Percentiles rank a stretch among this genome's conserved stretches.
Evolutionary conservation across 768 basidiomycete species (phyloP).

Genomic region (Rhizopogon sp.): DNA sequence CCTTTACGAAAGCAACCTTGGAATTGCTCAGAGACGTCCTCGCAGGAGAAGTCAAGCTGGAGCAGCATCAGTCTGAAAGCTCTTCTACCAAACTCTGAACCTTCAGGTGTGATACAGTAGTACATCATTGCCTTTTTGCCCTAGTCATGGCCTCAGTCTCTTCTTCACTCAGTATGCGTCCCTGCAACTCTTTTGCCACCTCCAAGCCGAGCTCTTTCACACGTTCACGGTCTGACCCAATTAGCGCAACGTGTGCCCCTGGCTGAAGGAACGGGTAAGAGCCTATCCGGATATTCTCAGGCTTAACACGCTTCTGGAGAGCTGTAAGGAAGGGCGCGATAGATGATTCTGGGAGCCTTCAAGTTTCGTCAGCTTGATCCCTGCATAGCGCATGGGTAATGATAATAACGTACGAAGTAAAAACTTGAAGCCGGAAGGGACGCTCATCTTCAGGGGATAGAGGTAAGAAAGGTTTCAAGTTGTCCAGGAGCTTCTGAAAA

Average conservation of each 20-base stretch:
- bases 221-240: constrained; percentile 41
- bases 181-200: constrained; percentile 54
- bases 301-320: constrained; percentile 66
- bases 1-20: constrained; percentile 13
- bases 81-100: background rate
- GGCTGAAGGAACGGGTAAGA: constrained; percentile 60
- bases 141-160: constrained; percentile 51
- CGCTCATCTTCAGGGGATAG: constrained; percentile 71
- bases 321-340: constrained; percentile 82
- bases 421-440: constrained; percentile 77
- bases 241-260: constrained; percentile 64
- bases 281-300: constrained; percentile 80
- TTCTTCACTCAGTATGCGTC: constrained; percentile 60
- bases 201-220: constrained; percentile 56
- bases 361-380: background rate
- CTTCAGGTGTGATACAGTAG: background rate
- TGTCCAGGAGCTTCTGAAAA: constrained; percentile 77
- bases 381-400: too few species aligned
- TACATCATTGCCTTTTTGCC: background rate
- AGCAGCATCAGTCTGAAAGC: background rate
- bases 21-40: constrained; percentile 11
- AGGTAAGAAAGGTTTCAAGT: constrained; percentile 69
- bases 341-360: constrained; percentile 71
- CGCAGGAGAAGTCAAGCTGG: constrained; percentile 5
- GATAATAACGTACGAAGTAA: constrained; percentile 55